These are phyloP conservation scores for Solanum verrucosum DNA, from an alignment of 257 asterid species.

Conservation along the genomic window DNA sequence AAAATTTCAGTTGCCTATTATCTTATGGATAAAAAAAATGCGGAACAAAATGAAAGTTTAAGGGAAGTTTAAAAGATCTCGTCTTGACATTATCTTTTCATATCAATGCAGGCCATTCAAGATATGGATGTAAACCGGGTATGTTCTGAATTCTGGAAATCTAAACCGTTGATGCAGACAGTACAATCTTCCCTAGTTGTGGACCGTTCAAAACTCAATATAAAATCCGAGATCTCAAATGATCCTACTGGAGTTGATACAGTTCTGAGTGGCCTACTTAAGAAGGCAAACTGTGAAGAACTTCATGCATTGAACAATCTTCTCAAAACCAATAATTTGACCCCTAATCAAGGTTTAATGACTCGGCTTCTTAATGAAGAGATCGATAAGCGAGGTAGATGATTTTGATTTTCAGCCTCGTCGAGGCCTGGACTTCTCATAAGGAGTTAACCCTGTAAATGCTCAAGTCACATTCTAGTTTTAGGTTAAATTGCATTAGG, in stretches of 20 bases:
- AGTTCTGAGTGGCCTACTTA: slow-evolving; percentile 42
- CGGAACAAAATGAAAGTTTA: background rate
- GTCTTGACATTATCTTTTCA: background rate
- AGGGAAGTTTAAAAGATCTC: background rate
- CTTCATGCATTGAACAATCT: slow-evolving; percentile 52
- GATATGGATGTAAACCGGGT: slow-evolving; percentile 61
- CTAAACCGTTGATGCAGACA: slow-evolving; percentile 77
- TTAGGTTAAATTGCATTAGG: slow-evolving; percentile 19
- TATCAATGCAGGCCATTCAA: slow-evolving; percentile 55
- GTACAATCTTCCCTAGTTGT: slow-evolving; percentile 32
- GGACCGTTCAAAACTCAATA: slow-evolving; percentile 4
- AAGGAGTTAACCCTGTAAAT: slow-evolving; percentile 29
- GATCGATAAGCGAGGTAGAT: slow-evolving; percentile 36
- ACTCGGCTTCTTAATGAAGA: slow-evolving; percentile 50
- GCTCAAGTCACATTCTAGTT: slow-evolving; percentile 18
- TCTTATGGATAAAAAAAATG: background rate
- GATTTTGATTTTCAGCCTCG: slow-evolving; percentile 9
- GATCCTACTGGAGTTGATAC: slow-evolving; percentile 23
- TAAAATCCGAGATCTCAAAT: slow-evolving; percentile 34
- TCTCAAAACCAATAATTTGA: slow-evolving; percentile 25
- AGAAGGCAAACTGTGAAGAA: slow-evolving; percentile 67
- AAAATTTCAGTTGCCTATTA: background rate
- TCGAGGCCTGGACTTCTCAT: slow-evolving; percentile 3
- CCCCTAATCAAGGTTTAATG: slow-evolving; percentile 37
- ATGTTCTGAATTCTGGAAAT: slow-evolving; percentile 70